Evolutionary conservation across 768 basidiomycete genomes (phyloP).

Genomic region (Agrocybe praecox): DNA sequence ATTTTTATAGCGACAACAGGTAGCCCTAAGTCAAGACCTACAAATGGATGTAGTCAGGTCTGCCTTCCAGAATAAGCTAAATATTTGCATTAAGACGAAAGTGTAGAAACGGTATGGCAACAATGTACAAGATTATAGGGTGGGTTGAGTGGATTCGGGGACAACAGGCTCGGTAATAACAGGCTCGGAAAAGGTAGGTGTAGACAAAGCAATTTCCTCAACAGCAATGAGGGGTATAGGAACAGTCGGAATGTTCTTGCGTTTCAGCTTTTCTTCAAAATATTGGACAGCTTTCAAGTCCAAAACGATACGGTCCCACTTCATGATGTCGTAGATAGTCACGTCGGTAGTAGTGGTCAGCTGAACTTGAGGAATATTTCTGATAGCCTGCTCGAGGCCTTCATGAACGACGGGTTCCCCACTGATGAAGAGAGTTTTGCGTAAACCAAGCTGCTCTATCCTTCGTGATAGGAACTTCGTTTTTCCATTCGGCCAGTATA

Average conservation of each 20-base stretch:
- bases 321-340: slow-evolving; percentile 81
- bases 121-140: too few species aligned
- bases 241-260: slow-evolving; percentile 36
- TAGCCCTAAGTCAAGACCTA: too few species aligned
- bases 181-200: too few species aligned
- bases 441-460: slow-evolving; percentile 66
- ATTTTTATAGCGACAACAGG: slow-evolving; percentile 4
- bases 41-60: too few species aligned
- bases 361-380: slow-evolving; percentile 73
- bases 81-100: too few species aligned
- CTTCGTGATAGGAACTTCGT: slow-evolving; percentile 67
- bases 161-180: too few species aligned
- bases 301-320: slow-evolving; percentile 80
- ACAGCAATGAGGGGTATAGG: slow-evolving; percentile 14
- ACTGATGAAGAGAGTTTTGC: slow-evolving; percentile 77
- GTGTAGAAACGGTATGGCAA: too few species aligned
- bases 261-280: slow-evolving; percentile 66
- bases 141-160: too few species aligned
- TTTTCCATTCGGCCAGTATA: slow-evolving; percentile 75
- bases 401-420: slow-evolving; percentile 57
- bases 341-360: slow-evolving; percentile 66
- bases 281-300: slow-evolving; percentile 83
- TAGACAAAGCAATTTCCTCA: not conserved
- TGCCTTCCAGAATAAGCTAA: too few species aligned
- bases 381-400: slow-evolving; percentile 60